These are phyloP conservation scores for Aotearoamyces nothofagi DNA, from an alignment of 2,329 filamentous ascomycete species.

Conservation along the genomic window DNA sequence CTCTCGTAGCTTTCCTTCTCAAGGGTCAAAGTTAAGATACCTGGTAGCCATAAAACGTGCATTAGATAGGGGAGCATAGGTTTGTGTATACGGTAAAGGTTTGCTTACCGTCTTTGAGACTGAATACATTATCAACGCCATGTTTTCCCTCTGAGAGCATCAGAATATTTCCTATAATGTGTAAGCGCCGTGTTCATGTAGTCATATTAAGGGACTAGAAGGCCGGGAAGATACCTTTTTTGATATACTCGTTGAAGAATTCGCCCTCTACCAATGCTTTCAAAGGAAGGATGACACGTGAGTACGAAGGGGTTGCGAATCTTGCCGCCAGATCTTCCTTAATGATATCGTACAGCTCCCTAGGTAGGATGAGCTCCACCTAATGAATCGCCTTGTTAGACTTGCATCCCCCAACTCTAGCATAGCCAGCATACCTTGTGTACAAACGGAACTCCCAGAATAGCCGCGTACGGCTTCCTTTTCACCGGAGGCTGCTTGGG, in stretches of 20 bases:
- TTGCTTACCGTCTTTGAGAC: constrained; percentile 47
- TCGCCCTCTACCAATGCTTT: constrained; percentile 54
- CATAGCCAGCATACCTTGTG: constrained; percentile 39
- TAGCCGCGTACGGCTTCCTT: constrained; percentile 59
- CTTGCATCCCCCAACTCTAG: neutral
- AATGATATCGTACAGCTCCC: constrained; percentile 40
- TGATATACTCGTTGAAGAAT: constrained; percentile 78
- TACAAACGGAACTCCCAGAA: constrained; percentile 49
- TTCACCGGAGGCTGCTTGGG: constrained; percentile 54
- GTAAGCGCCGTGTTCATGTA: too few relatives aligned
- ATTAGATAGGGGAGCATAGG: constrained; percentile 4
- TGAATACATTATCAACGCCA: constrained; percentile 58
- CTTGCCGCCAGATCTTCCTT: constrained; percentile 32
- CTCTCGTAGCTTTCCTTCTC: constrained; percentile 72
- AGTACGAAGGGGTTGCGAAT: constrained; percentile 34
- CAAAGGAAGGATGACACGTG: constrained; percentile 57
- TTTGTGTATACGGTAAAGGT: neutral
- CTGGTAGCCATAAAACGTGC: constrained; percentile 23
- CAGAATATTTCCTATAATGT: constrained; percentile 48
- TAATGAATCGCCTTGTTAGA: constrained; percentile 14
- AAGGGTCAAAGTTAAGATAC: constrained; percentile 59
- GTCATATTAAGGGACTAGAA: too few relatives aligned
- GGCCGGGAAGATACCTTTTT: constrained; percentile 32
- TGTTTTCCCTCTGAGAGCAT: constrained; percentile 71
- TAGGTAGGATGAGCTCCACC: constrained; percentile 60